These are phyloP conservation scores for Malassezia brasiliensis DNA, from an alignment of 1,284 basidiomycete species.

Conservation along the genomic window DNA sequence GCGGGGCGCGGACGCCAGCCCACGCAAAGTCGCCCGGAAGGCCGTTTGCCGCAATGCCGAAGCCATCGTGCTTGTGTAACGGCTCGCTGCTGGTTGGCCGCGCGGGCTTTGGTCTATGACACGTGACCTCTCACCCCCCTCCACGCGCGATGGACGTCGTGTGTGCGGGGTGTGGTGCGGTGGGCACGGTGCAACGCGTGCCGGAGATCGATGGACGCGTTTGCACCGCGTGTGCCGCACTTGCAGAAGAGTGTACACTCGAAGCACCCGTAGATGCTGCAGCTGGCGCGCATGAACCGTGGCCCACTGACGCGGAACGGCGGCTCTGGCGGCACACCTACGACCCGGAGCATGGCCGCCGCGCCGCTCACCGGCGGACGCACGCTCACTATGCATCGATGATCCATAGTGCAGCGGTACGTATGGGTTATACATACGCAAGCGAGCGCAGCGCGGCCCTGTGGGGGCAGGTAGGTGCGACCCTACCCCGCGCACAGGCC, in stretches of 20 bases:
- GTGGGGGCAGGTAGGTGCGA: not conserved
- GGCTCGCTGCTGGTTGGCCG: slow-evolving; percentile 12
- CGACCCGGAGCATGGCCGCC: slow-evolving; percentile 1
- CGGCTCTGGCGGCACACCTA: slow-evolving; percentile 8
- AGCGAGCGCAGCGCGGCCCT: not conserved
- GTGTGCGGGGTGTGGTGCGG: slow-evolving; percentile 9
- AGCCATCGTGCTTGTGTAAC: slow-evolving; percentile 14
- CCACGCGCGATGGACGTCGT: slow-evolving; percentile 6
- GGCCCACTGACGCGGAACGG: not conserved
- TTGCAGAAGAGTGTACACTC: not conserved
- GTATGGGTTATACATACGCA: slow-evolving; percentile 13
- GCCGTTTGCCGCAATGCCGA: slow-evolving; percentile 11
- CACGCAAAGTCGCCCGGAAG: not conserved
- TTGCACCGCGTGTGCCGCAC: slow-evolving; percentile 7
- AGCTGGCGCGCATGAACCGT: not conserved
- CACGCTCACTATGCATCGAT: not conserved
- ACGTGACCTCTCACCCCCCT: slow-evolving; percentile 4
- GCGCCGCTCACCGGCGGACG: not conserved
- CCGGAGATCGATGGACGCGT: slow-evolving; percentile 4
- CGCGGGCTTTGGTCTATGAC: not conserved
- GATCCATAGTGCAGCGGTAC: slow-evolving; percentile 9
- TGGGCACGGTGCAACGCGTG: slow-evolving; percentile 11
- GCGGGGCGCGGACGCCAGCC: not conserved
- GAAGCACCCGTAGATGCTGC: not conserved
- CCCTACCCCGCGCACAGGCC: not conserved